Percentiles rank a stretch among this genome's conserved stretches.
Conservation (phyloP, 352 stramenopile species). For the Phytophthora pinifolia region DNA sequence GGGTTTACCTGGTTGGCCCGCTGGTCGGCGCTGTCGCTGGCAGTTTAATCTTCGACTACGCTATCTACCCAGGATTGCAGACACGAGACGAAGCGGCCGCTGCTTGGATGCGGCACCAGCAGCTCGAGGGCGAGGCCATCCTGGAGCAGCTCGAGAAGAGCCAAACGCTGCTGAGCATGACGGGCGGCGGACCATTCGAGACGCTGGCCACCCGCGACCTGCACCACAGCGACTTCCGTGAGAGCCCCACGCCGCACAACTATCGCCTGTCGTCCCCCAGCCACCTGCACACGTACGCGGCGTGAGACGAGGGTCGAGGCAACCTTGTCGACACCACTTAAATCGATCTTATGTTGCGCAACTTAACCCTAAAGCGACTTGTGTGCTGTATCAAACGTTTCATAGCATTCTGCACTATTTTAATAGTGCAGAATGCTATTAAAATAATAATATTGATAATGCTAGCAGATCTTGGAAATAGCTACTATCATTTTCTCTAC, state of each 20-base stretch:
- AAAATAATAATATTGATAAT: no score
- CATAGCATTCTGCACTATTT: no score
- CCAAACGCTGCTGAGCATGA: constrained; percentile 26
- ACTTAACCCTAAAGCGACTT: no score
- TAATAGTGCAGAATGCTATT: no score
- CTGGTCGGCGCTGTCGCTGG: constrained; percentile 55
- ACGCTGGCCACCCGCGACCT: constrained; percentile 14
- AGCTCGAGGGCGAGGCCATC: constrained; percentile 33
- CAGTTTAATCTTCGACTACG: constrained; percentile 51
- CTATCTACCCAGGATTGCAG: constrained; percentile 33
- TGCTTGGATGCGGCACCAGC: constrained; percentile 31
- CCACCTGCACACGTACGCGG: constrained; percentile 18
- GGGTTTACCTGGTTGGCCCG: constrained; percentile 69
- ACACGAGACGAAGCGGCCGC: constrained; percentile 26
- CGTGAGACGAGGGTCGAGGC: constrained; percentile 12
- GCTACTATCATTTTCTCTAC: no score
- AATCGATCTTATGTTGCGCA: neutral
- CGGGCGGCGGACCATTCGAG: constrained; percentile 18
- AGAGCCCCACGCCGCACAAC: constrained; percentile 38
- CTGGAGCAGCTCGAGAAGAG: constrained; percentile 37
- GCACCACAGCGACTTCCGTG: constrained; percentile 39
- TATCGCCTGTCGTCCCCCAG: constrained; percentile 31
- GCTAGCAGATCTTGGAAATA: no score
- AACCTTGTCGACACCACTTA: constrained; percentile 4
- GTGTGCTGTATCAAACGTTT: constrained; percentile 2